Evolutionary conservation across 148 eudicot genomes (phyloP).

Genomic region (Salicornia ramosissima): DNA sequence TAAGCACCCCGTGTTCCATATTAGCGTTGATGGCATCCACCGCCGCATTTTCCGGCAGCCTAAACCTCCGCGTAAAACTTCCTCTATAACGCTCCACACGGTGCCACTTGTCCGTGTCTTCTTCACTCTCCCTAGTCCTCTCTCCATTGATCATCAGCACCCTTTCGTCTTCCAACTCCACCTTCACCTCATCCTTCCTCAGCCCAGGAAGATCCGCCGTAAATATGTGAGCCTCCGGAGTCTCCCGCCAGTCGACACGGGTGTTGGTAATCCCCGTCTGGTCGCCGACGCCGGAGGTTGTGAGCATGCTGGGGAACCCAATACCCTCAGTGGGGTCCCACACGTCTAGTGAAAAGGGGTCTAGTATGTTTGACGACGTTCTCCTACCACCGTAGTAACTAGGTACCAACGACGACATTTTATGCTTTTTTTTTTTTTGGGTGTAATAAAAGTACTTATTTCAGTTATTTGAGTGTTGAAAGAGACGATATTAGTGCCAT

Average conservation of each 20-base stretch:
- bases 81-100: slow-evolving; percentile 35
- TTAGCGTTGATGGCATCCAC: slow-evolving; percentile 33
- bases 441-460: too few species aligned
- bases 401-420: slow-evolving; percentile 38
- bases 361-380: slow-evolving; percentile 22
- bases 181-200: slow-evolving; percentile 46
- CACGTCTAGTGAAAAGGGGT: slow-evolving; percentile 35
- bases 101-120: slow-evolving; percentile 35
- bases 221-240: slow-evolving; percentile 34
- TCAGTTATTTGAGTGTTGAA: neutral
- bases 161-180: slow-evolving; percentile 36
- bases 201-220: slow-evolving; percentile 42
- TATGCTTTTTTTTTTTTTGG: neutral
- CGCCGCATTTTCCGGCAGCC: slow-evolving; percentile 39
- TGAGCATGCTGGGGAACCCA: slow-evolving; percentile 1
- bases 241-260: slow-evolving; percentile 41
- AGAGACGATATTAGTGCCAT: too few species aligned
- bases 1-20: slow-evolving; percentile 35
- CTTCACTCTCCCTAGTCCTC: slow-evolving; percentile 29
- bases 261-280: slow-evolving; percentile 16
- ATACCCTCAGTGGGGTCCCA: slow-evolving; percentile 34
- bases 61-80: slow-evolving; percentile 32
- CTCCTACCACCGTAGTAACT: slow-evolving; percentile 24
- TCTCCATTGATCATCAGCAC: slow-evolving; percentile 39
- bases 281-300: slow-evolving; percentile 10